phyloP scores from a whole-genome alignment of 2,329 filamentous ascomycete species.

The Diaporthe australafricana region DNA sequence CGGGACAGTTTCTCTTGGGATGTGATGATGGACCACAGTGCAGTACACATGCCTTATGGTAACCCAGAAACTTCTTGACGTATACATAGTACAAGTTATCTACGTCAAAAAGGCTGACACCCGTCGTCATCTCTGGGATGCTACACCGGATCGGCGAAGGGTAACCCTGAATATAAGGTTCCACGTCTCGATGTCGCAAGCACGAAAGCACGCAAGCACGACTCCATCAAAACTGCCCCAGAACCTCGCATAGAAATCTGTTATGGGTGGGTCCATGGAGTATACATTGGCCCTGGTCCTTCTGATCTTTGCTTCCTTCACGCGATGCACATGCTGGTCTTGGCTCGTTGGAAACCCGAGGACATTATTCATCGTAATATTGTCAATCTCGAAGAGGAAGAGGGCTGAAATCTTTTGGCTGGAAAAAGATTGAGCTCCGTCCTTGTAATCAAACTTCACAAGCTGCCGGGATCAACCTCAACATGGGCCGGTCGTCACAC shows the following conservation, averaged over 20 bases:
- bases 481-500: not conserved
- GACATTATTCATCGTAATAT: constrained; percentile 6
- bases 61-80: not conserved
- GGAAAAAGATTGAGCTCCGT: constrained; percentile 26
- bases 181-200: constrained; percentile 24
- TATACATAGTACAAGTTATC: not conserved
- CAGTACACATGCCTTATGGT: not conserved
- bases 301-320: not conserved
- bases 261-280: not conserved
- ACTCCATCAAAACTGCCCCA: constrained; percentile 9
- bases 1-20: not conserved
- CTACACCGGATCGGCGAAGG: constrained; percentile 23
- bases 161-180: constrained; percentile 20
- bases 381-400: not conserved
- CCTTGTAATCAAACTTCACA: constrained; percentile 21
- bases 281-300: not conserved
- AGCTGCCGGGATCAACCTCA: constrained; percentile 18
- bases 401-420: not conserved
- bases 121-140: constrained; percentile 20
- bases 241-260: constrained; percentile 12
- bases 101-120: constrained; percentile 13
- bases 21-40: constrained; percentile 7
- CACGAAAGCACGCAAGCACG: no score
- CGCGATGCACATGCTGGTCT: not conserved
- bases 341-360: not conserved